A percentile compares a stretch with the other conserved stretches of the same genome.
Conservation (phyloP, 1,139 yeast species). For the Meyerozyma sp. region DNA sequence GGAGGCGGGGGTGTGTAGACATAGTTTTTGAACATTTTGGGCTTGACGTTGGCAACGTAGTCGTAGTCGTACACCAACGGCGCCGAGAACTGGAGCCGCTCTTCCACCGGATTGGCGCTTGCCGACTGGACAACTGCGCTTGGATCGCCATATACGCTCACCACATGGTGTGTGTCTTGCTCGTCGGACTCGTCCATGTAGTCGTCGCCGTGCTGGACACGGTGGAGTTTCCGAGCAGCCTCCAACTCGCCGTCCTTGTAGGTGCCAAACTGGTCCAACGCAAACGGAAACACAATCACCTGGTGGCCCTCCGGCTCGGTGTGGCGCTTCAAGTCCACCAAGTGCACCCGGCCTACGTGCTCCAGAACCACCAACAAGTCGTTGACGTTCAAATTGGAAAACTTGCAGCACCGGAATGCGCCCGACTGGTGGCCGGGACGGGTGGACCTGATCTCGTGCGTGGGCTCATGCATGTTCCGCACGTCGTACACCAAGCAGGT, state of each 20-base stretch:
- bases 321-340: conserved; percentile 70
- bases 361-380: conserved; percentile 75
- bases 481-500: conserved; percentile 70
- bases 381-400: conserved; percentile 59
- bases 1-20: conserved; percentile 26
- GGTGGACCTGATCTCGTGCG: conserved; percentile 55
- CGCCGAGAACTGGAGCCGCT: conserved; percentile 20
- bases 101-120: background rate
- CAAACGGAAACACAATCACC: conserved; percentile 50
- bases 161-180: conserved; percentile 5
- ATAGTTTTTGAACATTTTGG: conserved; percentile 35
- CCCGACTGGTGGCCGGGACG: conserved; percentile 55
- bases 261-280: conserved; percentile 4
- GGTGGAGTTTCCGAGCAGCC: background rate
- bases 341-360: conserved; percentile 81
- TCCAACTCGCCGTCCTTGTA: background rate
- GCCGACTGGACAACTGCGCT: background rate
- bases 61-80: conserved; percentile 44
- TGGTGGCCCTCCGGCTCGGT: conserved; percentile 52
- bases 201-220: conserved; percentile 4
- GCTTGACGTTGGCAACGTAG: conserved; percentile 32
- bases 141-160: conserved; percentile 11
- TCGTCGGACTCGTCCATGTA: conserved; percentile 1
- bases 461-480: conserved; percentile 50
- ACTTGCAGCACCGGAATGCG: conserved; percentile 65